These are phyloP conservation scores for Didymella pomorum DNA, from an alignment of 2,329 filamentous ascomycete genomes.

Conservation along the genomic window DNA sequence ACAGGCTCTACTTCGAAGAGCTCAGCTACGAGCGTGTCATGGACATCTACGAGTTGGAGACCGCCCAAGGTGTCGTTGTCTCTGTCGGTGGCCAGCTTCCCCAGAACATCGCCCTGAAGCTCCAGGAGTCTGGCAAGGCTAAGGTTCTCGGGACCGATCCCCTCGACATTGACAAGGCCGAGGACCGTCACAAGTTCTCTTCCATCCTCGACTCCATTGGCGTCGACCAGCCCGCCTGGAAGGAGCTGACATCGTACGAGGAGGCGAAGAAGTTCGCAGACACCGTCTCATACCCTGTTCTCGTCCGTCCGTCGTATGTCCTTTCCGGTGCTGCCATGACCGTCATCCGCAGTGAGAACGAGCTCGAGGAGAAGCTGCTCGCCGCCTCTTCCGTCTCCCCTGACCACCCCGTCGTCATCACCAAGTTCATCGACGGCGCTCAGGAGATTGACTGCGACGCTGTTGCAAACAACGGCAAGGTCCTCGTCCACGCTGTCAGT, in stretches of 20 bases:
- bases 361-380: slow-evolving; percentile 93
- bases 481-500: slow-evolving; percentile 89
- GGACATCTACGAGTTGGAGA: slow-evolving; percentile 97
- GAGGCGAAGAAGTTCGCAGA: slow-evolving; percentile 89
- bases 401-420: slow-evolving; percentile 97
- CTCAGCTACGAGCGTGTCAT: slow-evolving; percentile 96
- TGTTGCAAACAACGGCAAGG: slow-evolving; percentile 84
- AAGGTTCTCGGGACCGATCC: slow-evolving; percentile 93
- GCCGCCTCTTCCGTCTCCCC: slow-evolving; percentile 90
- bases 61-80: slow-evolving; percentile 85
- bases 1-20: slow-evolving; percentile 96
- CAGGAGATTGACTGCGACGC: slow-evolving; percentile 97
- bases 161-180: slow-evolving; percentile 94
- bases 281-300: slow-evolving; percentile 87
- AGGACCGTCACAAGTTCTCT: slow-evolving; percentile 98
- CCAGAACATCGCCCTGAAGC: slow-evolving; percentile 93
- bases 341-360: slow-evolving; percentile 85
- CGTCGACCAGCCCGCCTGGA: slow-evolving; percentile 97
- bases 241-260: slow-evolving; percentile 88
- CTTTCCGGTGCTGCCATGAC: slow-evolving; percentile 98
- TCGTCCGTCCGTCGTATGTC: slow-evolving; percentile 94
- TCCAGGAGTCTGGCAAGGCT: slow-evolving; percentile 89
- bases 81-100: slow-evolving; percentile 96
- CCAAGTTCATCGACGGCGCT: slow-evolving; percentile 96
- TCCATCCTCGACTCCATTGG: slow-evolving; percentile 96